A percentile compares a stretch with the other conserved stretches of the same genome.
These are phyloP conservation scores for Candolleomyces eurysporus DNA, from an alignment of 768 basidiomycete species.

Conservation along the genomic window DNA sequence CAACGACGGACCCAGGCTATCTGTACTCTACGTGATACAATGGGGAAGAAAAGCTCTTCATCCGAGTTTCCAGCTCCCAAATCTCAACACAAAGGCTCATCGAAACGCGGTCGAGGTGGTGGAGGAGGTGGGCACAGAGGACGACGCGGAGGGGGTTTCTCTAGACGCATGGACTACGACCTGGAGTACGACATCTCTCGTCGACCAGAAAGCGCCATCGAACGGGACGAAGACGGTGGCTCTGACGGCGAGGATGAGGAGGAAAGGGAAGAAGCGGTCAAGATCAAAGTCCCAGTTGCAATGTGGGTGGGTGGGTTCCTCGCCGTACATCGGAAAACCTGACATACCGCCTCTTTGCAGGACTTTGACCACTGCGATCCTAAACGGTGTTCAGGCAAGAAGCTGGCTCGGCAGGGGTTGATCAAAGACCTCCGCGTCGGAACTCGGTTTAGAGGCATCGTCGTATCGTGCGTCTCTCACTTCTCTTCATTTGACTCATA, in stretches of 20 bases:
- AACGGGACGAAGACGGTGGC: slow-evolving; percentile 39
- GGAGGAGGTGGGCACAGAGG: slow-evolving; percentile 25
- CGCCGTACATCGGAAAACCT: background rate
- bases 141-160: background rate
- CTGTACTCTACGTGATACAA: slow-evolving; percentile 6
- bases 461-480: slow-evolving; percentile 78
- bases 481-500: no score
- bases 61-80: slow-evolving; percentile 6
- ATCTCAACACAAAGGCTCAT: background rate
- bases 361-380: slow-evolving; percentile 99
- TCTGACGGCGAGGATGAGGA: slow-evolving; percentile 26
- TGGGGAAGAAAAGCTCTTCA: slow-evolving; percentile 38
- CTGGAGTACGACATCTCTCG: slow-evolving; percentile 24
- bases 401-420: slow-evolving; percentile 79
- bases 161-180: slow-evolving; percentile 5
- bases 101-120: slow-evolving; percentile 33
- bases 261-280: slow-evolving; percentile 28
- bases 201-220: slow-evolving; percentile 60
- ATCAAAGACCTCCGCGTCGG: slow-evolving; percentile 85
- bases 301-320: slow-evolving; percentile 80
- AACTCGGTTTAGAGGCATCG: slow-evolving; percentile 84
- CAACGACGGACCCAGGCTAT: background rate
- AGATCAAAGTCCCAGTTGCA: slow-evolving; percentile 72
- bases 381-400: slow-evolving; percentile 78
- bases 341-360: slow-evolving; percentile 36